Conservation (phyloP, 768 basidiomycete genomes). For the Clavaria fumosa region DNA sequence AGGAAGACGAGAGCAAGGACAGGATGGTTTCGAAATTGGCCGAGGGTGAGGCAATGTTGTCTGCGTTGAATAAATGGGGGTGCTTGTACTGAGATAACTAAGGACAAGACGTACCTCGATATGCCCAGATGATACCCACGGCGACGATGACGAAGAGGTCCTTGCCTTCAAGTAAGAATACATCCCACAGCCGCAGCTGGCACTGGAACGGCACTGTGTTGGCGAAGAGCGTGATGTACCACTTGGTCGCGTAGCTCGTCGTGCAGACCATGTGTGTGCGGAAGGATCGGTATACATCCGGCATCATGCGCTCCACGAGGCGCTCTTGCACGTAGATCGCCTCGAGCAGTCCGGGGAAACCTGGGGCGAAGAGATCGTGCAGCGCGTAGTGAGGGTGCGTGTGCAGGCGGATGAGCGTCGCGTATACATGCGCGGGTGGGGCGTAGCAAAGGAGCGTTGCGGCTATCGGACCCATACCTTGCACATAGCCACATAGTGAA, state of each 20-base stretch:
- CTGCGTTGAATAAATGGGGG: constrained; percentile 23
- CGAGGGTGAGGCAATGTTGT: constrained; percentile 62
- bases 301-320: constrained; percentile 76
- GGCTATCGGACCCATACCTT: constrained; percentile 98
- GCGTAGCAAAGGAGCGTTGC: constrained; percentile 91
- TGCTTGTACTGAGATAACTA: constrained; percentile 2
- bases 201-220: constrained; percentile 94
- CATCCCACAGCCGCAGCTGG: constrained; percentile 91
- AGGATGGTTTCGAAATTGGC: constrained; percentile 89
- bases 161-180: constrained; percentile 76
- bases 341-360: constrained; percentile 91
- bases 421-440: constrained; percentile 78
- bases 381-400: constrained; percentile 49
- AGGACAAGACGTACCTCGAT: constrained; percentile 44
- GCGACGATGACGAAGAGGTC: constrained; percentile 81
- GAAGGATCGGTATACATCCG: constrained; percentile 75
- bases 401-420: constrained; percentile 75
- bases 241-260: constrained; percentile 93
- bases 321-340: constrained; percentile 94
- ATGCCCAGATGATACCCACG: constrained; percentile 82
- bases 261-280: constrained; percentile 82
- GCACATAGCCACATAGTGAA: constrained; percentile 81
- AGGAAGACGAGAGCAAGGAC: constrained; percentile 85
- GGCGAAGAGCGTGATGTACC: constrained; percentile 97
- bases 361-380: constrained; percentile 81